These are phyloP conservation scores for Guadua angustifolia DNA, from an alignment of 176 grass and related monocot species.

Conservation along the genomic window DNA sequence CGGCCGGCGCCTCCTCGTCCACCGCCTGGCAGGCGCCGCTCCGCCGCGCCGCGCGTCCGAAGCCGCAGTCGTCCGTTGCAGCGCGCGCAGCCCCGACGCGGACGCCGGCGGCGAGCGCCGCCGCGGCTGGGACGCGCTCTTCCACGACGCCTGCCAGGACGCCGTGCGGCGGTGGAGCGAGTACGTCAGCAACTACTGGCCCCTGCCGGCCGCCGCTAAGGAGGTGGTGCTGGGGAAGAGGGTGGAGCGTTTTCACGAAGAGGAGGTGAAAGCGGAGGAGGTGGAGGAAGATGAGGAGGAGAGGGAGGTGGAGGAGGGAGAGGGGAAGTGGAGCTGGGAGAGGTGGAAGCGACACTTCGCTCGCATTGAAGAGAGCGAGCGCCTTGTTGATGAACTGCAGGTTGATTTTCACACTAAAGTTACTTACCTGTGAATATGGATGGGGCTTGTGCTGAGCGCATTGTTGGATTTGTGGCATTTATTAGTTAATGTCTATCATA, in stretches of 20 bases:
- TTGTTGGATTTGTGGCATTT: background rate
- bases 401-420: constrained; percentile 35
- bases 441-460: background rate
- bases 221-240: constrained; percentile 33
- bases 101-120: constrained; percentile 45
- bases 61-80: background rate
- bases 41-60: constrained; percentile 10
- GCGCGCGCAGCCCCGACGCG: constrained; percentile 34
- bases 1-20: constrained; percentile 42
- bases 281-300: constrained; percentile 18
- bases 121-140: constrained; percentile 71
- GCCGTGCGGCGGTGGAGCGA: constrained; percentile 71
- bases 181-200: constrained; percentile 62
- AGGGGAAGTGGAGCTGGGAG: constrained; percentile 82
- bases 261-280: constrained; percentile 25
- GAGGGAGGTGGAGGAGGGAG: constrained; percentile 40
- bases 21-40: constrained; percentile 35
- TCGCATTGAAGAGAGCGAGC: constrained; percentile 68
- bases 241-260: background rate
- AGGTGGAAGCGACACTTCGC: constrained; percentile 83
- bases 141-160: constrained; percentile 60
- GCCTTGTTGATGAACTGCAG: constrained; percentile 73
- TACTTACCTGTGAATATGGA: background rate
- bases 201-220: constrained; percentile 23
- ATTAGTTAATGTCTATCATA: background rate